Conservation (phyloP, 352 stramenopile species). For the Pythium brachiatum region DNA sequence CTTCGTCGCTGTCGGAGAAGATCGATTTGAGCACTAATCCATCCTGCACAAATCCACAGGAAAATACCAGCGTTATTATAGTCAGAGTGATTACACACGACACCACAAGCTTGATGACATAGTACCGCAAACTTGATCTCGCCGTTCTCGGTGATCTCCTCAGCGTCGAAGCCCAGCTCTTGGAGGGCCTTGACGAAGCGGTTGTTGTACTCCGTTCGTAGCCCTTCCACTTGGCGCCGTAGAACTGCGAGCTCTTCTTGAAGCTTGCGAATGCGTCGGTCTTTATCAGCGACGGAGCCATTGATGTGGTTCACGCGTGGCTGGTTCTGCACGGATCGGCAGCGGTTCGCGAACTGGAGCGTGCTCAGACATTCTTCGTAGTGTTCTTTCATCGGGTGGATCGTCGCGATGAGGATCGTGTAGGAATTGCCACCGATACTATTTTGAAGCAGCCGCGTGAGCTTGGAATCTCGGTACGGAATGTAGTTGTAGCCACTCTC, state of each 20-base stretch:
- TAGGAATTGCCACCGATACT: constrained; percentile 88
- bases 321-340: constrained; percentile 89
- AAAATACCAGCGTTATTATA: background rate
- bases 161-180: constrained; percentile 75
- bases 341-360: constrained; percentile 90
- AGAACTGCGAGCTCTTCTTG: constrained; percentile 69
- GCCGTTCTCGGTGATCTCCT: constrained; percentile 69
- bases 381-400: constrained; percentile 87
- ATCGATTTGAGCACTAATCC: constrained; percentile 63
- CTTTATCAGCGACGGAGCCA: constrained; percentile 77
- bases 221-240: constrained; percentile 58
- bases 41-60: constrained; percentile 34
- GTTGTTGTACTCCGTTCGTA: constrained; percentile 76
- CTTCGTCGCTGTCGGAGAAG: constrained; percentile 35
- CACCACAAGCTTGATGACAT: background rate
- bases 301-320: constrained; percentile 86
- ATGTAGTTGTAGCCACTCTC: constrained; percentile 89
- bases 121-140: constrained; percentile 82
- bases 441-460: constrained; percentile 81
- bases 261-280: constrained; percentile 79
- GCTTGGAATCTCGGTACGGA: constrained; percentile 82
- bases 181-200: constrained; percentile 69
- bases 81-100: too few species aligned
- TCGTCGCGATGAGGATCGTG: constrained; percentile 82
- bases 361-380: constrained; percentile 91